A percentile compares a stretch with the other conserved stretches of the same genome.
phyloP scores from a whole-genome alignment of 1,284 basidiomycete species.

The Pseudozyma sp. region DNA sequence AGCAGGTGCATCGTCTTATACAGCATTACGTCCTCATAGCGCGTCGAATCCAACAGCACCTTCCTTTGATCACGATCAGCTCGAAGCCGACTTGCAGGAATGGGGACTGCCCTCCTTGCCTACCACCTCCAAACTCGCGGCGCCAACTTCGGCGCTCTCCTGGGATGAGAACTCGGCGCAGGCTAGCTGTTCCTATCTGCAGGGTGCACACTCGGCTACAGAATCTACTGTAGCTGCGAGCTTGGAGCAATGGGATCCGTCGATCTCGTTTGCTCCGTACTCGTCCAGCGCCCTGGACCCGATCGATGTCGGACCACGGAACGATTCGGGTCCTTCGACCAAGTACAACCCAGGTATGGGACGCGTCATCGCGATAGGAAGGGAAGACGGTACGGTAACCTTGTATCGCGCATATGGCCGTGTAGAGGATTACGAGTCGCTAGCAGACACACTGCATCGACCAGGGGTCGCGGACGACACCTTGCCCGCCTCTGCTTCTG shows the following conservation, averaged over 20 bases:
- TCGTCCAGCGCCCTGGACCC: conserved; percentile 20
- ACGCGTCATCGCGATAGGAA: conserved; percentile 29
- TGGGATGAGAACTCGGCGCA: conserved; percentile 43
- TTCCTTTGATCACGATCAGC: conserved; percentile 15
- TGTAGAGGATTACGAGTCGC: conserved; percentile 25
- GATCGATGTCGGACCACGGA: not conserved
- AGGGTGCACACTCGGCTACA: not conserved
- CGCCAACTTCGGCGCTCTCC: conserved; percentile 31
- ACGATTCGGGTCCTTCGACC: not conserved
- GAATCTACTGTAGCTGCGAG: not conserved
- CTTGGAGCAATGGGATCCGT: conserved; percentile 43
- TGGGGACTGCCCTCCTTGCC: conserved; percentile 34
- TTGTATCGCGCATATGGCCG: conserved; percentile 40
- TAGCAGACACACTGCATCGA: not conserved
- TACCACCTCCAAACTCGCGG: conserved; percentile 7
- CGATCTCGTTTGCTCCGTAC: conserved; percentile 43
- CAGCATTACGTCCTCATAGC: conserved; percentile 4
- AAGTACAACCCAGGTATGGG: conserved; percentile 34
- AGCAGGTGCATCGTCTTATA: not conserved
- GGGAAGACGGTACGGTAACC: conserved; percentile 35
- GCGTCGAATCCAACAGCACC: not conserved
- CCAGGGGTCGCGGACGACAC: conserved; percentile 8
- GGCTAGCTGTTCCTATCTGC: conserved; percentile 18
- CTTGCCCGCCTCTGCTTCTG: conserved; percentile 25
- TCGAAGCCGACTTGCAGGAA: conserved; percentile 28